Base-by-base conservation (phyloP, 2,329 filamentous ascomycete genomes). In the Apiospora arundinis region DNA sequence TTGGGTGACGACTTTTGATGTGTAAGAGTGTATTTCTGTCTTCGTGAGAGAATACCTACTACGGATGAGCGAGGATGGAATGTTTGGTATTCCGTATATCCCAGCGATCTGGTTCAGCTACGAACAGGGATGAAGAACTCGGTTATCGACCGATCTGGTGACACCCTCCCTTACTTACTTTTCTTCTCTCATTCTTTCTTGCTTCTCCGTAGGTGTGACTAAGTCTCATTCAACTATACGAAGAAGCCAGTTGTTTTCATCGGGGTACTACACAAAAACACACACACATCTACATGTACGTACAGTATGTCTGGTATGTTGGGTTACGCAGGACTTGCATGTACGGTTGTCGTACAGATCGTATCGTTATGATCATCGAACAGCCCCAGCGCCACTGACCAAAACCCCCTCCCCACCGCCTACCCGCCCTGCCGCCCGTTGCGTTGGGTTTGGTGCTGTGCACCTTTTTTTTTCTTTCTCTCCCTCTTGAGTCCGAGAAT, bases 101-200 rank as follows among this genome's bases (percentile, higher is more conserved):
- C 77, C 77, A 72, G 73, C 77, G 77, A 79, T 79, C 77, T 78
- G 77, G 77, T 75, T 78, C 76, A 75, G 73, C 76, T 75, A 40
- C 56, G 28, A 32, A n/a, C 56, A 63, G 18, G 32, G 56, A 63
- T 63, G 32, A n/a, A 37, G 73, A 73, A 46, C 73, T 77, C 77
- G 77, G 77, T 73, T 79, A 79, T 79, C 77, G 32, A 63, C 56
- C 32, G 32, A 63, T 63, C 56, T 63, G 32, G 32, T 63, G 56
- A 63, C 21, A 63, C 56, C 56, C 56, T 63, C 56, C 56, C 56
- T 40, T 40, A 18, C 56, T 23, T 63, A n/a, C 56, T 63, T 23
- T n/a, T n/a, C 7, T 8, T 32, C 23, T 4, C 4, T 52, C 23
- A 12, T 14, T 28, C 25, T 37, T 37, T 60, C 9, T 37, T 37